Percentiles rank a stretch among this genome's conserved stretches.
phyloP scores from a whole-genome alignment of 352 stramenopile genomes.

The Globisporangium nagaii region DNA sequence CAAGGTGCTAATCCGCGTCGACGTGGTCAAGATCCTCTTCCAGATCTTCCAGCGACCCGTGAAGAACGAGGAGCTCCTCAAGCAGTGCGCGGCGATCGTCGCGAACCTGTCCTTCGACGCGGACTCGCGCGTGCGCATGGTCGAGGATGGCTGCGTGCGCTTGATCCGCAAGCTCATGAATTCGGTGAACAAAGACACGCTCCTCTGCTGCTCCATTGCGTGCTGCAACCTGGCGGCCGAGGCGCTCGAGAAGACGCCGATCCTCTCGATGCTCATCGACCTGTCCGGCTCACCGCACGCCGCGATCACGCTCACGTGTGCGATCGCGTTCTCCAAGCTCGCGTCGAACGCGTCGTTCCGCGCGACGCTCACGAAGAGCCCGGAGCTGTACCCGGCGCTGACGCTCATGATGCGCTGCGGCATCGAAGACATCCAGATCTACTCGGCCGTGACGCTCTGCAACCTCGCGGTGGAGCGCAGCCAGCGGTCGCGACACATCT shows the following conservation, averaged over 20 bases:
- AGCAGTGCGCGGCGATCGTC: constrained; percentile 54
- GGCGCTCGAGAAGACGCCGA: constrained; percentile 57
- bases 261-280: constrained; percentile 78
- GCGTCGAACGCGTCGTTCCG: constrained; percentile 53
- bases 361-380: constrained; percentile 51
- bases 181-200: constrained; percentile 44
- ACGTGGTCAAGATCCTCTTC: constrained; percentile 57
- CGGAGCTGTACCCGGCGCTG: constrained; percentile 69
- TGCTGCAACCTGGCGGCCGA: constrained; percentile 75
- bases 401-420: constrained; percentile 87
- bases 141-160: constrained; percentile 59
- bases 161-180: constrained; percentile 69
- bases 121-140: constrained; percentile 46
- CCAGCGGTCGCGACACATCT: constrained; percentile 62
- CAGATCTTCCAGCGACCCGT: constrained; percentile 60
- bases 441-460: constrained; percentile 83
- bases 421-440: constrained; percentile 86
- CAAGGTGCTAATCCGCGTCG: constrained; percentile 50
- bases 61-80: constrained; percentile 63
- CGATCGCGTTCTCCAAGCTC: constrained; percentile 75
- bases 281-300: constrained; percentile 56
- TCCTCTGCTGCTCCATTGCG: constrained; percentile 65
- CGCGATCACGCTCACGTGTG: constrained; percentile 65
- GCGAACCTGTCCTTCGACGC: constrained; percentile 76
- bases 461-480: constrained; percentile 73